Conservation (phyloP, 345 rosid species). For the Salix udensis region DNA sequence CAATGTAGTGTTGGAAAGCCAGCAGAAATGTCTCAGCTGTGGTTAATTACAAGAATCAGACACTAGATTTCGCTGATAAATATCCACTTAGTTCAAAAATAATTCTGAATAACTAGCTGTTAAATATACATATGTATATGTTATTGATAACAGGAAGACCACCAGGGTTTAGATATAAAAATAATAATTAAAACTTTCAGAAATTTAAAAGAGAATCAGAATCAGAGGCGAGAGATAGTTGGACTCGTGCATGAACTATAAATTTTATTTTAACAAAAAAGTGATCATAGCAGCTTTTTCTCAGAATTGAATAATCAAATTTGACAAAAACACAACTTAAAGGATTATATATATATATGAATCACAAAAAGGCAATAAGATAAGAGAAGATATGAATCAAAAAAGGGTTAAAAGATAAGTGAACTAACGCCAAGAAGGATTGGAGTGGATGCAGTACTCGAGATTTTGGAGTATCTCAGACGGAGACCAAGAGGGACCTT, state of each 20-base stretch:
- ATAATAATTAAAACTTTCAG: not conserved
- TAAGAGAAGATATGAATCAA: not conserved
- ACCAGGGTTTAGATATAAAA: not conserved
- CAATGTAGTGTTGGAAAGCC: slow-evolving; percentile 92
- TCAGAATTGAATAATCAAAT: slow-evolving; percentile 19
- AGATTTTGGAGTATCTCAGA: slow-evolving; percentile 89
- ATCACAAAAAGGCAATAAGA: not conserved
- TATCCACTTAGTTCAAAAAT: not conserved
- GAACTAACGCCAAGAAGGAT: slow-evolving; percentile 92
- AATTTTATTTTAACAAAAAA: slow-evolving; percentile 1
- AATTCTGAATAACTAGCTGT: not conserved
- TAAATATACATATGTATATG: not conserved
- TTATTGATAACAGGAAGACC: not conserved
- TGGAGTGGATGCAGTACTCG: slow-evolving; percentile 95
- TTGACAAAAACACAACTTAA: not conserved
- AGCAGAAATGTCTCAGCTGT: slow-evolving; percentile 65
- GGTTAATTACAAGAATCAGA: slow-evolving; percentile 2
- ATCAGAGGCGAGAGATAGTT: not conserved
- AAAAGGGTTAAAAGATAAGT: not conserved
- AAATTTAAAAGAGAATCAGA: slow-evolving; percentile 25
- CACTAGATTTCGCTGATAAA: not conserved
- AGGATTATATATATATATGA: not conserved
- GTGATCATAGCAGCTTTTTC: not conserved
- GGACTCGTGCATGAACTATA: slow-evolving; percentile 13
- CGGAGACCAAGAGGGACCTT: slow-evolving; percentile 73